These are phyloP conservation scores for Seiridium cupressi DNA, from an alignment of 2,329 filamentous ascomycete species.

Conservation along the genomic window DNA sequence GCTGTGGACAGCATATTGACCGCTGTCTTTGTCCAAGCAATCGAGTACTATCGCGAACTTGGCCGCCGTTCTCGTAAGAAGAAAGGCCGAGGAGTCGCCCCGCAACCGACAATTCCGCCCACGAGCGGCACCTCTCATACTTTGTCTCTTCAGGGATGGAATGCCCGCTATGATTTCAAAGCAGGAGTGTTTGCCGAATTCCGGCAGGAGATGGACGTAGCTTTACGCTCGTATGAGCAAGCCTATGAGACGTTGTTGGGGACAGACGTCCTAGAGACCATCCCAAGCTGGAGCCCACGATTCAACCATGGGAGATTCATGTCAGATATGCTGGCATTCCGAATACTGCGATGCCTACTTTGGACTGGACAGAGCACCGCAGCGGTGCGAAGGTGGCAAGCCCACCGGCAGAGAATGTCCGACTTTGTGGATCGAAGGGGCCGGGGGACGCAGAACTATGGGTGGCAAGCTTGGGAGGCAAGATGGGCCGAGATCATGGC, in stretches of 20 bases:
- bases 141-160: conserved; percentile 84
- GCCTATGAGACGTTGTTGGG: conserved; percentile 83
- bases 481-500: conserved; percentile 66
- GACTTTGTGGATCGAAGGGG: conserved; percentile 81
- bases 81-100: conserved; percentile 73
- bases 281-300: conserved; percentile 83
- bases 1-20: conserved; percentile 73
- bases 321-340: conserved; percentile 77
- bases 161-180: conserved; percentile 93
- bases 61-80: conserved; percentile 92
- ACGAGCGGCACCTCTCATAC: conserved; percentile 83
- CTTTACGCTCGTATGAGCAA: conserved; percentile 80
- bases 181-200: conserved; percentile 88
- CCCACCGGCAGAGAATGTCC: conserved; percentile 70
- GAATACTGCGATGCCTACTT: conserved; percentile 77
- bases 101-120: conserved; percentile 78
- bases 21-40: conserved; percentile 68
- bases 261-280: conserved; percentile 80
- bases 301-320: conserved; percentile 93
- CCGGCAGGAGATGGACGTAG: conserved; percentile 86
- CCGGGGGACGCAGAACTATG: conserved; percentile 84
- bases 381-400: conserved; percentile 77
- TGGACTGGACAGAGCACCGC: conserved; percentile 77
- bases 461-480: conserved; percentile 92
- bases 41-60: conserved; percentile 92